phyloP scores from a whole-genome alignment of 2,329 filamentous ascomycete genomes.

The Phaeosphaeria sp. region DNA sequence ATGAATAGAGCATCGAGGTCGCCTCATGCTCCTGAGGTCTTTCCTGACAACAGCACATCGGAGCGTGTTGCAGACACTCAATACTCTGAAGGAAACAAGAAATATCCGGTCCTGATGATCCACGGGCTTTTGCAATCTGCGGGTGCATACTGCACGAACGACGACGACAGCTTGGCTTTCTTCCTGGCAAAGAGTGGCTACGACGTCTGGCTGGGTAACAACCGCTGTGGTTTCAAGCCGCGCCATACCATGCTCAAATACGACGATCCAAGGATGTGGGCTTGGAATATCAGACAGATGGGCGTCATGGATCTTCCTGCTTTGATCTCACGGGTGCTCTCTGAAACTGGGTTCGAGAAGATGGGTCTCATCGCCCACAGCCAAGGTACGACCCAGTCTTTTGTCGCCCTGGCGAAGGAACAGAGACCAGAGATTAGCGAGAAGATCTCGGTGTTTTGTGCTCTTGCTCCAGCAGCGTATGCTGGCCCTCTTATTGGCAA shows the following conservation, averaged over 20 bases:
- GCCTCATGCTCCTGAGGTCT: constrained; percentile 67
- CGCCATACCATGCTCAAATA: constrained; percentile 74
- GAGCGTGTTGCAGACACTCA: constrained; percentile 31
- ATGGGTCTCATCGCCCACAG: constrained; percentile 85
- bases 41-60: constrained; percentile 51
- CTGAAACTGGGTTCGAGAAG: constrained; percentile 82
- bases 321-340: constrained; percentile 77
- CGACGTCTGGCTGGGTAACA: constrained; percentile 96
- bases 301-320: constrained; percentile 87
- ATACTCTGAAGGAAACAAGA: constrained; percentile 55
- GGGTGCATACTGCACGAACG: constrained; percentile 88
- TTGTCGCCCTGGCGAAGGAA: constrained; percentile 87
- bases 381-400: constrained; percentile 87
- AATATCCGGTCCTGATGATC: constrained; percentile 85
- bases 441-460: constrained; percentile 87
- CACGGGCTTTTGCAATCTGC: constrained; percentile 88
- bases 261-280: constrained; percentile 90
- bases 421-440: constrained; percentile 84
- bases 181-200: constrained; percentile 91
- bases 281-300: constrained; percentile 95
- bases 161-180: constrained; percentile 88
- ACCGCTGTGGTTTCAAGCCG: constrained; percentile 84
- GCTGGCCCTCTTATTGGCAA: constrained; percentile 85
- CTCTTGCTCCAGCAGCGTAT: constrained; percentile 87
- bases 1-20: constrained; percentile 57